A percentile compares a stretch with the other conserved stretches of the same genome.
Conservation (phyloP, 331 rosid species). For the Acacia concinna region DNA sequence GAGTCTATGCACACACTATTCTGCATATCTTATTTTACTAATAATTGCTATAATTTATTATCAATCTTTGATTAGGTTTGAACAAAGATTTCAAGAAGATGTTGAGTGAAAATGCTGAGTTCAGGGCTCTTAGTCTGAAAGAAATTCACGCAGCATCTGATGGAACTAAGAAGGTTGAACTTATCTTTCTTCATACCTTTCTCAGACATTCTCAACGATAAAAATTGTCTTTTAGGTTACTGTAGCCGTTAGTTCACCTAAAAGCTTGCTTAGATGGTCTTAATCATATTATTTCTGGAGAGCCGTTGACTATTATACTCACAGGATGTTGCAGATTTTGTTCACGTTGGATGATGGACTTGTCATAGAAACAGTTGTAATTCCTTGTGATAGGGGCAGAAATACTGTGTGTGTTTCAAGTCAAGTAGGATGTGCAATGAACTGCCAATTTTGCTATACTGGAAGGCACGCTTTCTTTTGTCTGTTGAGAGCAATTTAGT, state of each 20-base stretch:
- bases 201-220: background rate
- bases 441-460: constrained; percentile 91
- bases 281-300: constrained; percentile 29
- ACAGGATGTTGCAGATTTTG: constrained; percentile 89
- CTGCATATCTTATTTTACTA: background rate
- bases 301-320: constrained; percentile 67
- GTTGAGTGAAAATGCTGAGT: constrained; percentile 76
- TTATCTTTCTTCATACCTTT: constrained; percentile 31
- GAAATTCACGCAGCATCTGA: constrained; percentile 67
- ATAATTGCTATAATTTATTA: constrained; percentile 4
- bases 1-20: background rate
- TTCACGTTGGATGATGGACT: constrained; percentile 80
- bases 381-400: constrained; percentile 79
- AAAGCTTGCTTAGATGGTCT: constrained; percentile 8
- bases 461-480: constrained; percentile 66
- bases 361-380: constrained; percentile 85
- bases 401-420: constrained; percentile 97
- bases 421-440: constrained; percentile 98
- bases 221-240: background rate
- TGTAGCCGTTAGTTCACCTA: background rate
- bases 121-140: constrained; percentile 63
- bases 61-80: constrained; percentile 48
- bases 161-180: constrained; percentile 86
- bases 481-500: constrained; percentile 21
- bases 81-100: constrained; percentile 85